Evolutionary conservation across 495 filamentous ascomycete genomes (phyloP).

Genomic region (Hypoxylon subgilvum): DNA sequence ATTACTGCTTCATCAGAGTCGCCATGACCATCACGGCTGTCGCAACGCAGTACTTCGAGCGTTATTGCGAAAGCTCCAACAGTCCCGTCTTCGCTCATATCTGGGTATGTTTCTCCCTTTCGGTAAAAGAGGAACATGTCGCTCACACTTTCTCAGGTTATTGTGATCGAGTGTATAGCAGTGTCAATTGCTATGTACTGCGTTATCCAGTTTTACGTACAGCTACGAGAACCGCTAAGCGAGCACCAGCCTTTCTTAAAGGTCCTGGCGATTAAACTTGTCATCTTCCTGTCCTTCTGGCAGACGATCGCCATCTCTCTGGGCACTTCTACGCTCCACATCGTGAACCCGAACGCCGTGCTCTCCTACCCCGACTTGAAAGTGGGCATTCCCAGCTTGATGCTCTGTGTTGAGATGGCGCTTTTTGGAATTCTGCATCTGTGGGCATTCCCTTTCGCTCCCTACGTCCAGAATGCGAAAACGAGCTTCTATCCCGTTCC

Average conservation of each 20-base stretch:
- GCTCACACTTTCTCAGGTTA: constrained; percentile 53
- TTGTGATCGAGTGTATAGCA: constrained; percentile 71
- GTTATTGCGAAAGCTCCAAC: constrained; percentile 80
- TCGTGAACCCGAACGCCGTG: constrained; percentile 64
- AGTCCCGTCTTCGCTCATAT: constrained; percentile 80
- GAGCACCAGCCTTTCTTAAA: constrained; percentile 80
- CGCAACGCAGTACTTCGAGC: constrained; percentile 67
- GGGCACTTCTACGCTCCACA: constrained; percentile 64
- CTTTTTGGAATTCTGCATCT: constrained; percentile 79
- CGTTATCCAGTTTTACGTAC: constrained; percentile 86
- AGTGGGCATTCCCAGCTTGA: constrained; percentile 76
- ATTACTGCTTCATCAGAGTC: constrained; percentile 89
- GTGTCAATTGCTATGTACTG: constrained; percentile 93
- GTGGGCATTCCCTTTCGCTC: constrained; percentile 80
- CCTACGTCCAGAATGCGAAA: constrained; percentile 60
- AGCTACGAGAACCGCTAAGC: constrained; percentile 71
- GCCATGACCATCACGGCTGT: constrained; percentile 82
- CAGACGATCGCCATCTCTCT: constrained; percentile 76
- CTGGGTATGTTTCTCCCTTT: constrained; percentile 64
- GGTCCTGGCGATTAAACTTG: constrained; percentile 85
- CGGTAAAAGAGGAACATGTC: constrained; percentile 10
- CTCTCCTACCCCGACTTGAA: constrained; percentile 77
- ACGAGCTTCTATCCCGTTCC: constrained; percentile 45
- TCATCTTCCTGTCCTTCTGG: constrained; percentile 96
- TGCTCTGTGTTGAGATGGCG: constrained; percentile 89